Evolutionary conservation across 1,284 basidiomycete species (phyloP).

Genomic region (Cryptococcus sp.): DNA sequence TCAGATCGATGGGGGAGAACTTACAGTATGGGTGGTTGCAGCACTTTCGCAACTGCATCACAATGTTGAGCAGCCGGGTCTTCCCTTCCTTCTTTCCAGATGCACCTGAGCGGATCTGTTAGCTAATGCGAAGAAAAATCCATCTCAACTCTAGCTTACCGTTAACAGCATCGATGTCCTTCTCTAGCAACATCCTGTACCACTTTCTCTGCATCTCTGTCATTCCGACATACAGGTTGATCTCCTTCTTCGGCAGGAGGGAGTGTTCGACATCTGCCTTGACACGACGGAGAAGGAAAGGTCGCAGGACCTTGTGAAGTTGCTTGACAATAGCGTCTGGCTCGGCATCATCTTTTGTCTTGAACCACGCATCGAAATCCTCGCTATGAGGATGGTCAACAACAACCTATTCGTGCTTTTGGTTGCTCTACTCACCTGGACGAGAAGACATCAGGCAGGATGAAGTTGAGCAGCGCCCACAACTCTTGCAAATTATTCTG

Average conservation of each 20-base stretch:
- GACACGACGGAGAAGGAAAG: constrained; percentile 91
- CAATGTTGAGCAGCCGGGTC: constrained; percentile 96
- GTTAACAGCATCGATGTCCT: constrained; percentile 99
- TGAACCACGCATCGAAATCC: constrained; percentile 75
- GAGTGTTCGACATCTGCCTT: constrained; percentile 98
- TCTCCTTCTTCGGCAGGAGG: constrained; percentile 95
- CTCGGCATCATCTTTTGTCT: constrained; percentile 69
- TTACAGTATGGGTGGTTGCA: constrained; percentile 63
- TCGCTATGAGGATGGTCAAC: constrained; percentile 64
- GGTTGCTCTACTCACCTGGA: constrained; percentile 32
- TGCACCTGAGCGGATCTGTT: constrained; percentile 59
- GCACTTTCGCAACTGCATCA: constrained; percentile 82
- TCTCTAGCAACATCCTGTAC: constrained; percentile 94
- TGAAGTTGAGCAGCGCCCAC: constrained; percentile 94
- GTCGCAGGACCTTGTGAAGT: constrained; percentile 92
- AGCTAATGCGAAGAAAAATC: background rate
- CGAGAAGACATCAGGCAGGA: constrained; percentile 65
- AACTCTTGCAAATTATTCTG: constrained; percentile 98
- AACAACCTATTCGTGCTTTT: background rate
- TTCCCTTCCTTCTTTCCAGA: constrained; percentile 99
- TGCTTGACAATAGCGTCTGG: constrained; percentile 91
- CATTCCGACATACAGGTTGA: constrained; percentile 97
- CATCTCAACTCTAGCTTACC: constrained; percentile 63
- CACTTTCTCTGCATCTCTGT: constrained; percentile 98
- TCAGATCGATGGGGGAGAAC: constrained; percentile 7